A percentile compares a stretch with the other conserved stretches of the same genome.
Evolutionary conservation across 2,329 filamentous ascomycete species (phyloP).

Genomic region (Chaetomium olivaceum): DNA sequence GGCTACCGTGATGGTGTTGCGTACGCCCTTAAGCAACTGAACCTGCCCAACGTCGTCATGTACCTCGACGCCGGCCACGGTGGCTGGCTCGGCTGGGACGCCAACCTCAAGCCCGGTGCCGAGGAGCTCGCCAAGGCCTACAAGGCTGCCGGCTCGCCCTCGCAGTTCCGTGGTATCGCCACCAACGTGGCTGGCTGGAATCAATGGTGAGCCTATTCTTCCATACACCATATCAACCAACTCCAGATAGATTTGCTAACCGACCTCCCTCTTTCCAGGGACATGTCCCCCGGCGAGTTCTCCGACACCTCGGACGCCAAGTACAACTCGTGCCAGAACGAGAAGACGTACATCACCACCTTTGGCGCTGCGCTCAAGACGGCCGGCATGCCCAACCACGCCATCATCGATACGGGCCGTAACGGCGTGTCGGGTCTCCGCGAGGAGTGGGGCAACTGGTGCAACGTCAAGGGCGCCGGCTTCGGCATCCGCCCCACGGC

Average conservation of each 20-base stretch:
- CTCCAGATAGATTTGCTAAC: not conserved
- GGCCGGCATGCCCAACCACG: conserved; percentile 46
- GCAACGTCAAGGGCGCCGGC: conserved; percentile 59
- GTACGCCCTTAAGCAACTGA: conserved; percentile 58
- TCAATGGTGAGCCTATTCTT: conserved; percentile 35
- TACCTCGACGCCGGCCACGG: conserved; percentile 65
- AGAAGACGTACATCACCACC: conserved; percentile 46
- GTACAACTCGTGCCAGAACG: conserved; percentile 46
- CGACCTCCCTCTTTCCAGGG: conserved; percentile 20
- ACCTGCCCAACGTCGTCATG: conserved; percentile 62
- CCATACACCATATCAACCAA: not conserved
- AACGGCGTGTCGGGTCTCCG: conserved; percentile 46
- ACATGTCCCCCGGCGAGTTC: conserved; percentile 43
- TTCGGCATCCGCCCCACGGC: conserved; percentile 60
- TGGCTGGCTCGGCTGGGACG: conserved; percentile 65
- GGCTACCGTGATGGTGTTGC: conserved; percentile 57
- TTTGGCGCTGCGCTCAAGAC: conserved; percentile 42
- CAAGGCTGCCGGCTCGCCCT: conserved; percentile 42
- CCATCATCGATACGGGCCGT: conserved; percentile 46
- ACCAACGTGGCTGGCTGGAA: conserved; percentile 47
- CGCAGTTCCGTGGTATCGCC: conserved; percentile 42
- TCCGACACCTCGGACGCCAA: conserved; percentile 45
- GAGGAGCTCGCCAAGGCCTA: conserved; percentile 44
- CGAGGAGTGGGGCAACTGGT: conserved; percentile 50
- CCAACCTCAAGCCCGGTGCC: conserved; percentile 50